phyloP scores from a whole-genome alignment of 352 stramenopile species.

The Pythium rhizo-oryzae region DNA sequence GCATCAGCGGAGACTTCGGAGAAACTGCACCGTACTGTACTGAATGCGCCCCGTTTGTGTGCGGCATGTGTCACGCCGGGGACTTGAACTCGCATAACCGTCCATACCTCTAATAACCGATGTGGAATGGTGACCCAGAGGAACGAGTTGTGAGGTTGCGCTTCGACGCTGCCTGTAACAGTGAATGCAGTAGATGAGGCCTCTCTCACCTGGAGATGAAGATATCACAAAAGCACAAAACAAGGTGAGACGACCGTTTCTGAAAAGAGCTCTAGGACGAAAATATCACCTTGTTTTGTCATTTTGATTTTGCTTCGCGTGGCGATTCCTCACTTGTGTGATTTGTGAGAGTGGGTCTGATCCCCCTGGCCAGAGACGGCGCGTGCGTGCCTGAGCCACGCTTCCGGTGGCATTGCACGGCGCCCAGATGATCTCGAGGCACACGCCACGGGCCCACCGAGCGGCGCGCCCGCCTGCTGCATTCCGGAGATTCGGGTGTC shows the following conservation, averaged over 20 bases:
- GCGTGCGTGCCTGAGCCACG: background rate
- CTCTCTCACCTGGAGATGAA: background rate
- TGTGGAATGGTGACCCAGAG: background rate
- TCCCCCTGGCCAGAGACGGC: background rate
- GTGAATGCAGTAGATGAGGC: background rate
- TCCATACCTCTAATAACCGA: background rate
- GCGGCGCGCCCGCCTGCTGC: background rate
- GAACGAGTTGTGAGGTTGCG: background rate
- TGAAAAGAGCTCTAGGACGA: background rate
- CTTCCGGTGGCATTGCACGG: background rate
- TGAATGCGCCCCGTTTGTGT: background rate
- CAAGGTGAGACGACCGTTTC: background rate
- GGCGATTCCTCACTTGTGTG: background rate
- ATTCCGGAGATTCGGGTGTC: background rate
- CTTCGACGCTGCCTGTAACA: background rate
- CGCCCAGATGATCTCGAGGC: background rate
- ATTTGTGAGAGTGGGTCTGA: background rate
- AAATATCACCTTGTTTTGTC: slow-evolving; percentile 4
- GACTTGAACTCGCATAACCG: background rate
- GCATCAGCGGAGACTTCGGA: too few species aligned
- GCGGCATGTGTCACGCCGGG: background rate
- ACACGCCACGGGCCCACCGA: background rate
- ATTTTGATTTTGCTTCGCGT: background rate
- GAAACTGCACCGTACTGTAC: too few species aligned
- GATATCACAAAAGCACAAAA: slow-evolving; percentile 1